Evolutionary conservation across 2,329 filamentous ascomycete species (phyloP).

Genomic region (Diplodia seriata): DNA sequence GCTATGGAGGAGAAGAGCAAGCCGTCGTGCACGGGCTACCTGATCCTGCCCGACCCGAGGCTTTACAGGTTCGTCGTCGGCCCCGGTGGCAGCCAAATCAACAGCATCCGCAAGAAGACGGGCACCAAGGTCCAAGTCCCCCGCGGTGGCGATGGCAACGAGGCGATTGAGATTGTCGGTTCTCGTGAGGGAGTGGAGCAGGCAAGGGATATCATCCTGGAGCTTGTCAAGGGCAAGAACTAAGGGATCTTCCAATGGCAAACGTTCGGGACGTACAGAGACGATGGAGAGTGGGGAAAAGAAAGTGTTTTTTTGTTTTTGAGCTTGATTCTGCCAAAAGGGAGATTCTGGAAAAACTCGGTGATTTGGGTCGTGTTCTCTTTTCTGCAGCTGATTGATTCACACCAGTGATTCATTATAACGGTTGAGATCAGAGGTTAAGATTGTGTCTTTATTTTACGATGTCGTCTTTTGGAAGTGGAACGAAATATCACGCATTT

Average conservation of each 20-base stretch:
- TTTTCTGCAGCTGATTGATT: slow-evolving; percentile 22
- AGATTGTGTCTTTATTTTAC: slow-evolving; percentile 3
- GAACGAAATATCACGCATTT: neutral
- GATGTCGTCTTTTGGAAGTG: neutral
- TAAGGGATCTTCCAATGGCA: neutral
- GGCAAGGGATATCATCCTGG: slow-evolving; percentile 87
- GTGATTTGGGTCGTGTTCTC: neutral
- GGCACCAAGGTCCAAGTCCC: slow-evolving; percentile 95
- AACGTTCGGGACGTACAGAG: neutral
- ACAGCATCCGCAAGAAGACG: slow-evolving; percentile 88
- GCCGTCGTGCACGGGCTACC: slow-evolving; percentile 78
- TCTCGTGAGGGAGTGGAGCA: slow-evolving; percentile 80
- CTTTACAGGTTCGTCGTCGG: slow-evolving; percentile 93
- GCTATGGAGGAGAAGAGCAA: slow-evolving; percentile 75
- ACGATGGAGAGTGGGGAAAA: neutral
- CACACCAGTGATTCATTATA: neutral
- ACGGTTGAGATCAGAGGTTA: slow-evolving; percentile 9
- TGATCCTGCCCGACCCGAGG: slow-evolving; percentile 86
- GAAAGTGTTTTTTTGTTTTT: neutral
- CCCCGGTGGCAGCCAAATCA: slow-evolving; percentile 87
- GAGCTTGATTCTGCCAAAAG: slow-evolving; percentile 2
- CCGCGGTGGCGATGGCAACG: slow-evolving; percentile 73
- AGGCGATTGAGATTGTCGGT: slow-evolving; percentile 91
- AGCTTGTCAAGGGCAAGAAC: slow-evolving; percentile 66
- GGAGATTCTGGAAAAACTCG: slow-evolving; percentile 3